phyloP scores from a whole-genome alignment of 2,329 filamentous ascomycete genomes.

The Lachnellula subtilissima region DNA sequence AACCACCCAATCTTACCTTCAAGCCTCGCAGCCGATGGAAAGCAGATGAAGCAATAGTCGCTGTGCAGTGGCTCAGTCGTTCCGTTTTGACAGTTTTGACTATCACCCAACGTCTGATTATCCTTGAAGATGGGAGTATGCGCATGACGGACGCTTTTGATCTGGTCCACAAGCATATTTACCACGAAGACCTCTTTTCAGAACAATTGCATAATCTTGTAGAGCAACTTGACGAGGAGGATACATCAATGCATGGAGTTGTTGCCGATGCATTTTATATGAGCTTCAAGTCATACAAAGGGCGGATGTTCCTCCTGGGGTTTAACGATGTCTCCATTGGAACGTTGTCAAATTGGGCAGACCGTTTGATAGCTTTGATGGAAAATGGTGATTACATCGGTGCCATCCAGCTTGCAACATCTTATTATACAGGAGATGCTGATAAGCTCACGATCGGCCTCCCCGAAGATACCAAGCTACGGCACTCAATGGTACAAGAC shows the following conservation, averaged over 20 bases:
- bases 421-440: constrained; percentile 86
- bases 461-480: constrained; percentile 71
- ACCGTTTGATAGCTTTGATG: constrained; percentile 88
- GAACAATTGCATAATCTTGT: constrained; percentile 78
- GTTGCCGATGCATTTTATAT: constrained; percentile 97
- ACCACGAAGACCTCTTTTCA: constrained; percentile 86
- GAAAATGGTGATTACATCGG: constrained; percentile 94
- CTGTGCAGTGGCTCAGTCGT: constrained; percentile 92
- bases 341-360: constrained; percentile 93
- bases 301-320: constrained; percentile 85
- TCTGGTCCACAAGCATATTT: constrained; percentile 85
- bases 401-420: constrained; percentile 83
- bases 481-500: constrained; percentile 79
- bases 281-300: constrained; percentile 95
- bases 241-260: constrained; percentile 87
- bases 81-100: constrained; percentile 90
- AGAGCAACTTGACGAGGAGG: constrained; percentile 82
- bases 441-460: constrained; percentile 92
- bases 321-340: constrained; percentile 91
- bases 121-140: constrained; percentile 84
- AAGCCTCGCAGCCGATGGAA: constrained; percentile 82
- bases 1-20: constrained; percentile 74
- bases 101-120: constrained; percentile 87
- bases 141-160: constrained; percentile 94
- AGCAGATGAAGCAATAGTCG: constrained; percentile 91